Base-by-base conservation (phyloP, 2,329 filamentous ascomycete genomes). In the Triangularia verruculosa region DNA sequence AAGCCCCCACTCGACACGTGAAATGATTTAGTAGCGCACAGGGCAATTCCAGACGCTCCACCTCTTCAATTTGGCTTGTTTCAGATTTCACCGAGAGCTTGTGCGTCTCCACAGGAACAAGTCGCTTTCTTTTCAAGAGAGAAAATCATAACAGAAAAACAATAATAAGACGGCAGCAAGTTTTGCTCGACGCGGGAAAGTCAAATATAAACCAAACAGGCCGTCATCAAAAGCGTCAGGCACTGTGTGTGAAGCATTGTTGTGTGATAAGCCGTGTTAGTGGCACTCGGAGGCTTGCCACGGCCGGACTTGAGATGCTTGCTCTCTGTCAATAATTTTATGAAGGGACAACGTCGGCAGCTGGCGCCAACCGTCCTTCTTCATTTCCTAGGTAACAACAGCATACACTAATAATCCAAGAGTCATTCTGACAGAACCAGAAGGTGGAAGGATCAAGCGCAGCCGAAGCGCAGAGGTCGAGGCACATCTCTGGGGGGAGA, bases 161-260 rank as follows among this genome's bases (percentile, higher is more conserved):
- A 20, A 28, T 30, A 32, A 58, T 54, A 59, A 62, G 61, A 66
- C 61, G 64, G 64, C 51, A 52, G n/a, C 34, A 61, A 63, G 53
- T 1, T 47, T n/a, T 30, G 53, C 20, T 20, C 20, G 27, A 56
- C 30, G 39, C 55, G 55, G n/a, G 32, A 22, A 56, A 25, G 54
- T 56, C 58, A 58, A 64, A 64, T 58, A 58, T 60, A 64, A 60
- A 22, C n/a, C 55, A 66, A 54, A 61, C 61, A 59, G 34, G 11
- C 34, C 34, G 8, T 43, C 34, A 43, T 43, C 34, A 43, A 43
- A 43, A n/a, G 34, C 53, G 13, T 63, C 54, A 15, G 28, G 8
- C 17, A 17, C 24, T 22, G 56, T 30, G 17, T 32, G 13, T 4
- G 28, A 32, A 22, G 54, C 28, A 20, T 17, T 47, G n/a, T 8